phyloP scores from a whole-genome alignment of 2,329 filamentous ascomycete genomes.

The Tolypocladium tundrense region DNA sequence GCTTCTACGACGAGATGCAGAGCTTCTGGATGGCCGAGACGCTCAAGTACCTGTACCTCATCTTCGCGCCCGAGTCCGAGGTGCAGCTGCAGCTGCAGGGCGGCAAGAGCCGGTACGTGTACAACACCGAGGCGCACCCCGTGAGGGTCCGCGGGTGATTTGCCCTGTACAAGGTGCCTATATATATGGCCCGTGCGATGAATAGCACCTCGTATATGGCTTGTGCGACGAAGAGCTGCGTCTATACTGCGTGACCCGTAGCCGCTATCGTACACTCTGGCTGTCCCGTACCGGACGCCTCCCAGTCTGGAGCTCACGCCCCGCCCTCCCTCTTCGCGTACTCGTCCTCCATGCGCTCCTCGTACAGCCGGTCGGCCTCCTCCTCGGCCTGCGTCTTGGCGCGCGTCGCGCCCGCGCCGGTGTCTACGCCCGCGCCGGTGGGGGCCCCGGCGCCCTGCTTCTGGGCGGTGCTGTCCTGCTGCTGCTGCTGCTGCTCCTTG shows the following conservation, averaged over 20 bases:
- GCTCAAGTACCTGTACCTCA: slow-evolving; percentile 73
- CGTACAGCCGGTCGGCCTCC: slow-evolving; percentile 38
- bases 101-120: slow-evolving; percentile 36
- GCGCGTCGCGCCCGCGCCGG: slow-evolving; percentile 34
- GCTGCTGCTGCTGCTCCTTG: background rate
- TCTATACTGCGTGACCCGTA: background rate
- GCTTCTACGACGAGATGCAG: slow-evolving; percentile 62
- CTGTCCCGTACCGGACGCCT: background rate
- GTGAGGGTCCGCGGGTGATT: slow-evolving; percentile 14
- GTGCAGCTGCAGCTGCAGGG: slow-evolving; percentile 42
- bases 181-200: background rate
- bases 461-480: background rate
- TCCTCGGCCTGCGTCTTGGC: slow-evolving; percentile 38
- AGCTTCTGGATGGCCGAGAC: slow-evolving; percentile 85
- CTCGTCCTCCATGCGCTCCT: slow-evolving; percentile 44
- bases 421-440: slow-evolving; percentile 36
- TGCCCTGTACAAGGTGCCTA: too few species aligned
- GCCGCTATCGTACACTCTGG: background rate
- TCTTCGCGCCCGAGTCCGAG: slow-evolving; percentile 49
- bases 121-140: slow-evolving; percentile 40
- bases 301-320: background rate
- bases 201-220: background rate
- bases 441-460: background rate
- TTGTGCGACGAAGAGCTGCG: background rate
- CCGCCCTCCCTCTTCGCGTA: slow-evolving; percentile 46